Percentiles rank a stretch among this genome's conserved stretches.
These are phyloP conservation scores for Septoria linicola DNA, from an alignment of 2,329 filamentous ascomycete genomes.

Conservation along the genomic window DNA sequence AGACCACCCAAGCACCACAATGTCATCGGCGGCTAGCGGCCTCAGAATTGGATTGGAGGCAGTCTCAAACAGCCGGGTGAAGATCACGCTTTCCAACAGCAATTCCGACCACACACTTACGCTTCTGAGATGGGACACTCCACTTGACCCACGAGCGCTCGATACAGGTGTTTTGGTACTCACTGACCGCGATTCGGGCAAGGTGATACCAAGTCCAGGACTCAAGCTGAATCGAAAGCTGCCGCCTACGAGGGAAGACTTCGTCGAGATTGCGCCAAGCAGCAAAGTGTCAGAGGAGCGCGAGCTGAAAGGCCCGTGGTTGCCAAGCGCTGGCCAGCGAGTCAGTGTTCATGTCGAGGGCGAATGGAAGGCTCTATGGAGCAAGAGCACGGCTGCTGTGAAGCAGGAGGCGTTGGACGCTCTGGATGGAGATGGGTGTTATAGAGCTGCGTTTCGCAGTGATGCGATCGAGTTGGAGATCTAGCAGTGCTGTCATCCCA, in stretches of 20 bases:
- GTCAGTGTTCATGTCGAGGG: not conserved
- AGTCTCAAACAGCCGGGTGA: no score
- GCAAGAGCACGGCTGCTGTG: not conserved
- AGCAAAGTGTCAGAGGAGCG: constrained; percentile 36
- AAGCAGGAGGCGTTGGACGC: not conserved
- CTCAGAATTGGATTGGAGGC: no score
- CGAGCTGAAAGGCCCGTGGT: constrained; percentile 32
- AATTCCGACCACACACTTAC: not conserved
- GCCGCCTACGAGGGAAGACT: constrained; percentile 39
- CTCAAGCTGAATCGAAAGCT: constrained; percentile 41
- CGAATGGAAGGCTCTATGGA: constrained; percentile 5
- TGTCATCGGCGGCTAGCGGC: no score
- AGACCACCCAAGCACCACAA: no score
- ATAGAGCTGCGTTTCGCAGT: not conserved
- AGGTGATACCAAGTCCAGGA: constrained; percentile 33
- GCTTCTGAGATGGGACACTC: constrained; percentile 42
- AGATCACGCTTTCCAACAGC: not conserved
- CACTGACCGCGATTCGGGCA: constrained; percentile 30
- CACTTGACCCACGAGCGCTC: constrained; percentile 39
- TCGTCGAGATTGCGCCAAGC: constrained; percentile 40
- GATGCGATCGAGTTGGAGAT: not conserved
- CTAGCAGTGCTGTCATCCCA: no score
- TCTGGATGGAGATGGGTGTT: not conserved
- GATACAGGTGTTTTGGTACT: constrained; percentile 42
- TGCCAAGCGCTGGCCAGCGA: not conserved